A percentile compares a stretch with the other conserved stretches of the same genome.
phyloP scores from a whole-genome alignment of 805 yeast genomes.

The Vanderwaltozyma yarrowii region DNA sequence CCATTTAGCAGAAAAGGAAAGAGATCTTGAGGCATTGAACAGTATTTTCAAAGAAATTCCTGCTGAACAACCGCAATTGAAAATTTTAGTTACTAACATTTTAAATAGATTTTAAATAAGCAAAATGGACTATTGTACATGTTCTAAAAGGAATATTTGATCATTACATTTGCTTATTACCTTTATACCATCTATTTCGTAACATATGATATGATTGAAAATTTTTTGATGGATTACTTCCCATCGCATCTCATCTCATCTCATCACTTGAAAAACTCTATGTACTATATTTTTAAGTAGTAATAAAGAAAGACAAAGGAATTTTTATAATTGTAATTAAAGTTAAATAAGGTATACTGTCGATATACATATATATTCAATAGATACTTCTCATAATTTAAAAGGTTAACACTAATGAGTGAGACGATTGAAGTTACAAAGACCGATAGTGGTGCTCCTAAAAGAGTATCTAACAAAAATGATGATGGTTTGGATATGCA shows the following conservation, averaged over 20 bases:
- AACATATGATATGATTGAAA: conserved; percentile 5
- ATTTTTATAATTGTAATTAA: too few relatives aligned
- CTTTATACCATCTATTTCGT: too few relatives aligned
- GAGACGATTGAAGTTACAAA: background rate
- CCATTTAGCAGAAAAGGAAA: conserved; percentile 20
- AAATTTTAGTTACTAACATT: conserved; percentile 12
- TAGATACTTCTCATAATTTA: too few relatives aligned
- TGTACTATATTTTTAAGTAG: too few relatives aligned
- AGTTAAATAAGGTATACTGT: too few relatives aligned
- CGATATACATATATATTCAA: too few relatives aligned
- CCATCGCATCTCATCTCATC: conserved; percentile 17
- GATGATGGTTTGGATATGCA: conserved; percentile 31
- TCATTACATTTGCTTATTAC: too few relatives aligned
- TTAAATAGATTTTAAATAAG: too few relatives aligned
- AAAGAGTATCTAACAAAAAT: background rate
- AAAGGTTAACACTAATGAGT: background rate
- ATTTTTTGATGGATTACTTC: conserved; percentile 35
- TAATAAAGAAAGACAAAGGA: too few relatives aligned
- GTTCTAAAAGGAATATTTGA: background rate
- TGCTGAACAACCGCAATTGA: conserved; percentile 18
- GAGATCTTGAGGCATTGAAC: conserved; percentile 17
- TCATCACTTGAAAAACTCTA: background rate
- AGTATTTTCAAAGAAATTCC: conserved; percentile 18
- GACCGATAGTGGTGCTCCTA: background rate
- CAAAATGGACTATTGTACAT: too few relatives aligned